phyloP scores from a whole-genome alignment of 495 filamentous ascomycete species.

The Xylaria bambusicola region DNA sequence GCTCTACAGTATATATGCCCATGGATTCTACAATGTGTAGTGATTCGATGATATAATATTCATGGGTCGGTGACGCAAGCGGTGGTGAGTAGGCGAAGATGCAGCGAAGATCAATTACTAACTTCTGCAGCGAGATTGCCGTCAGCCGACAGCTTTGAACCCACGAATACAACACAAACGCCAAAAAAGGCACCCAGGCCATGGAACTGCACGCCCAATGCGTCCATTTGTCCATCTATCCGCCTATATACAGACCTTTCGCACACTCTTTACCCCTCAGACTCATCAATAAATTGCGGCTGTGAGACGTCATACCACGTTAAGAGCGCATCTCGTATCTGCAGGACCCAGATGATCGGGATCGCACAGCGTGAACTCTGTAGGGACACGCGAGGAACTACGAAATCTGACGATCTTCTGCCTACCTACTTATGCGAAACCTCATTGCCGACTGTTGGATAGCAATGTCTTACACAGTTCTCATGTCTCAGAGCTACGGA shows the following conservation, averaged over 20 bases:
- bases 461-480: too few species aligned
- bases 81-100: background rate
- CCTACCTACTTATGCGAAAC: background rate
- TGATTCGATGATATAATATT: background rate
- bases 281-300: background rate
- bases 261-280: too few species aligned
- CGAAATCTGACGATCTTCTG: background rate
- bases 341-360: slow-evolving; percentile 1
- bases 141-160: background rate
- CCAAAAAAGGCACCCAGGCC: background rate
- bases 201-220: too few species aligned
- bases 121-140: background rate
- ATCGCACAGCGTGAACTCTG: background rate
- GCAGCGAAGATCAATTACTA: slow-evolving; percentile 10
- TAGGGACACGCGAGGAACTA: background rate
- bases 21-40: background rate
- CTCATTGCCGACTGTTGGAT: too few species aligned
- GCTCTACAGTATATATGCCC: background rate
- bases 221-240: too few species aligned
- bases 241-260: too few species aligned
- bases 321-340: slow-evolving; percentile 9
- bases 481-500: too few species aligned
- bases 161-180: background rate
- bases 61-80: background rate
- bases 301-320: slow-evolving; percentile 15